Evolutionary conservation across 192 early-diverging fungal genomes (phyloP).

Genomic region (Coemansia sp.): DNA sequence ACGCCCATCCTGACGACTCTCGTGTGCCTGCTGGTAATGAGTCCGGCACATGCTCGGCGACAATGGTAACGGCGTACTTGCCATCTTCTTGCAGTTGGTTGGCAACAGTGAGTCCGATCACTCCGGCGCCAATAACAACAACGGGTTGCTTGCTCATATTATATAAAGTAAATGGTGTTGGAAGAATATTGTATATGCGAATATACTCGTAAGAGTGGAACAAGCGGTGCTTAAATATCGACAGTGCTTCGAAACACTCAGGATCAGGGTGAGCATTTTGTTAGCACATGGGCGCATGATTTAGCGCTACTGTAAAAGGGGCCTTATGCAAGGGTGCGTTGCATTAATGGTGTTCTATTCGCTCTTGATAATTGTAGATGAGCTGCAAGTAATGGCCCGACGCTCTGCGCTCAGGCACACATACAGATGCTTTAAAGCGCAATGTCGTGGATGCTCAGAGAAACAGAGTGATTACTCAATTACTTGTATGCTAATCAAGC

Average conservation of each 20-base stretch:
- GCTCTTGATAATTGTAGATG: neutral
- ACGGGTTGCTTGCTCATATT: conserved; percentile 13
- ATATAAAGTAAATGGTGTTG: neutral
- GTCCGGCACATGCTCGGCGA: conserved; percentile 38
- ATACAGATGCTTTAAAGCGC: neutral
- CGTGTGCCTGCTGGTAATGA: neutral
- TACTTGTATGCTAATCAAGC: neutral
- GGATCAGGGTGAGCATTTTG: neutral
- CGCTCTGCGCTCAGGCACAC: neutral
- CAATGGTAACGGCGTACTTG: conserved; percentile 47
- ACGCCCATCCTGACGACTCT: conserved; percentile 50
- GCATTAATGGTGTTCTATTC: neutral
- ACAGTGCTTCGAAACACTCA: neutral
- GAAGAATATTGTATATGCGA: neutral
- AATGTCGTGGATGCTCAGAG: neutral
- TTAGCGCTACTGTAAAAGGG: neutral
- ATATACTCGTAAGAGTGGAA: neutral
- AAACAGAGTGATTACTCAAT: neutral
- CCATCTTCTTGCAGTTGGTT: conserved; percentile 44
- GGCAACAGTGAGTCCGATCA: conserved; percentile 62
- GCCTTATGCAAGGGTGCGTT: neutral
- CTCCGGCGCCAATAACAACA: conserved; percentile 63
- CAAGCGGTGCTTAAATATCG: neutral
- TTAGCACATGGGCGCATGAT: conserved; percentile 2
- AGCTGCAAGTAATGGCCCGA: neutral